A percentile compares a stretch with the other conserved stretches of the same genome.
These are phyloP conservation scores for Kwoniella sp. DNA, from an alignment of 768 basidiomycete genomes.

Conservation along the genomic window DNA sequence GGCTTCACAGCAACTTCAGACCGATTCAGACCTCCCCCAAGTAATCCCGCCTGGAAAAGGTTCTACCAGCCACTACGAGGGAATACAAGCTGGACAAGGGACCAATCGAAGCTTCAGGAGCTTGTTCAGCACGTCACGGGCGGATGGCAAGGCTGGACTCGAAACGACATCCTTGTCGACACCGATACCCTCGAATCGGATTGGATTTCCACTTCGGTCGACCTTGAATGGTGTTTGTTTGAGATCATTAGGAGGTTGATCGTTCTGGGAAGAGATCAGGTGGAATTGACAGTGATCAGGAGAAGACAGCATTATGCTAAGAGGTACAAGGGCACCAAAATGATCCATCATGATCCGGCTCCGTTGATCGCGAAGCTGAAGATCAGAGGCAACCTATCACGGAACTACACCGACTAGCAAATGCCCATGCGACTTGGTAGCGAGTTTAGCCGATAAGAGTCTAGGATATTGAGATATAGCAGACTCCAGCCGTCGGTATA, in stretches of 20 bases:
- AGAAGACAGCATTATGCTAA: not conserved
- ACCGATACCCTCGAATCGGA: not conserved
- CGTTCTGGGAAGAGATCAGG: not conserved
- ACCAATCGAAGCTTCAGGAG: not conserved
- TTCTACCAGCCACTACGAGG: not conserved
- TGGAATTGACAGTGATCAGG: not conserved
- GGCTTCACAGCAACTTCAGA: conserved; percentile 12
- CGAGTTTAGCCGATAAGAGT: too few species aligned
- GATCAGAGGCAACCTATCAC: too few species aligned
- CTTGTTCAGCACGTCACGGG: conserved; percentile 9
- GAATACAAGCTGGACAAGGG: not conserved
- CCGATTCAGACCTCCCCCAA: not conserved
- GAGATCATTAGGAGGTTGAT: conserved; percentile 13
- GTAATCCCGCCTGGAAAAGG: conserved; percentile 1
- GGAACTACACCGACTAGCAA: not conserved
- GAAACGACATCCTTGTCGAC: not conserved
- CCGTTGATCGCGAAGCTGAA: not conserved
- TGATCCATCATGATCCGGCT: not conserved
- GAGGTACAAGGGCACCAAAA: conserved; percentile 1
- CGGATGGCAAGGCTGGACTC: conserved; percentile 1
- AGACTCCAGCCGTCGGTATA: too few species aligned
- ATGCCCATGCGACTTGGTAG: too few species aligned
- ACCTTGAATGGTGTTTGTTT: conserved; percentile 12
- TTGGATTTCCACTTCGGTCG: conserved; percentile 19
- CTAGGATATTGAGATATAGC: too few species aligned